A percentile compares a stretch with the other conserved stretches of the same genome.
These are phyloP conservation scores for Adansonia digitata DNA, from an alignment of 345 rosid genomes.

Conservation along the genomic window DNA sequence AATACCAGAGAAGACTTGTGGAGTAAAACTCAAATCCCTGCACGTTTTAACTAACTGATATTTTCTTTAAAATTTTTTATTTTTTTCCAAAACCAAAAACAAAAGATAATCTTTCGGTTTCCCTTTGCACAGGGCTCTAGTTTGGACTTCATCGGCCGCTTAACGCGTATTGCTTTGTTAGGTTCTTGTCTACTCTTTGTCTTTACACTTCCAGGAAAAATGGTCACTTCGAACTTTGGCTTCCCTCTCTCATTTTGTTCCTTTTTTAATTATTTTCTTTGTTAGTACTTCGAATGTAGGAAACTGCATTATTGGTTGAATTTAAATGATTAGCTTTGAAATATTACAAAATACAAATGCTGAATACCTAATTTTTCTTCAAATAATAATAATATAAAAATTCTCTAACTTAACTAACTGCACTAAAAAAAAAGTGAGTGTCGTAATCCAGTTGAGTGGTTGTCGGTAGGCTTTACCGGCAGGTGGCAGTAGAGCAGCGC, in stretches of 20 bases:
- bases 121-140: constrained; percentile 8
- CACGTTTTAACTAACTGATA: not conserved
- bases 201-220: not conserved
- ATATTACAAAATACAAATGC: not conserved
- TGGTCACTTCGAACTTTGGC: too few species aligned
- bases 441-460: not conserved
- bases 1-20: not conserved
- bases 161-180: not conserved
- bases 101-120: not conserved
- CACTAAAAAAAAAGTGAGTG: not conserved
- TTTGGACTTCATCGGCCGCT: not conserved
- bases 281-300: too few species aligned
- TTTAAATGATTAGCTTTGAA: constrained; percentile 1
- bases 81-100: too few species aligned
- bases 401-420: constrained; percentile 2
- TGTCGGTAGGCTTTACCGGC: constrained; percentile 28
- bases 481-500: constrained; percentile 19
- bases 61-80: not conserved
- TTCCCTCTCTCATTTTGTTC: too few species aligned
- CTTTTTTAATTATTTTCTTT: too few species aligned
- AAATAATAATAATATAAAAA: not conserved
- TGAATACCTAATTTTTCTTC: not conserved
- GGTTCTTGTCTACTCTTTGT: not conserved
- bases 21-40: not conserved
- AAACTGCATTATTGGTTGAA: not conserved